Evolutionary conservation across 2,329 filamentous ascomycete species (phyloP).

Genomic region (Fusarium marasasianum): DNA sequence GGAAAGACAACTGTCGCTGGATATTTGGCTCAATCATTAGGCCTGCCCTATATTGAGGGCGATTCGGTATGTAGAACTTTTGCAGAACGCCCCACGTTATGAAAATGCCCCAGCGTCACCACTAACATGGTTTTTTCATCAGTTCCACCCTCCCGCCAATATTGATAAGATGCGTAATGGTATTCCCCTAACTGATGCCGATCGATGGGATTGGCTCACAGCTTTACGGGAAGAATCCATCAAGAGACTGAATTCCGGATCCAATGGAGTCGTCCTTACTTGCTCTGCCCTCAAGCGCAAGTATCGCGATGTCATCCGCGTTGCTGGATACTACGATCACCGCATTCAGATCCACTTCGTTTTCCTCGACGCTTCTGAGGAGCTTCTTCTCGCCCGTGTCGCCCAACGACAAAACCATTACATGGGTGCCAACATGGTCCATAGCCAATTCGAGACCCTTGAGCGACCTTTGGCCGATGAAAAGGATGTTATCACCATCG

Average conservation of each 20-base stretch:
- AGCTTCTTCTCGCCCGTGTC: slow-evolving; percentile 80
- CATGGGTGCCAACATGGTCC: slow-evolving; percentile 96
- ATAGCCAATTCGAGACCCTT: slow-evolving; percentile 88
- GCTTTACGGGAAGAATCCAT: slow-evolving; percentile 75
- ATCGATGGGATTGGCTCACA: slow-evolving; percentile 98
- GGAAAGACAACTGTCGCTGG: slow-evolving; percentile 81
- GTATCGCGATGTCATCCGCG: slow-evolving; percentile 91
- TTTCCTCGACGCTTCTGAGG: slow-evolving; percentile 83
- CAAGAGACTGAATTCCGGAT: slow-evolving; percentile 62
- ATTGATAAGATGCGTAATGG: slow-evolving; percentile 91
- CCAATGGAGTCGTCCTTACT: slow-evolving; percentile 86
- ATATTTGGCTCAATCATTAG: slow-evolving; percentile 68
- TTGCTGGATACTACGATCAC: slow-evolving; percentile 79
- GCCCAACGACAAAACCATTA: slow-evolving; percentile 82
- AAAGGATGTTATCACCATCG: slow-evolving; percentile 75
- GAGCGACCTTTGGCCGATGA: slow-evolving; percentile 81
- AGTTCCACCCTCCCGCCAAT: slow-evolving; percentile 82
- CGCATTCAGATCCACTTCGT: slow-evolving; percentile 89
- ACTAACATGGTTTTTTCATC: slow-evolving; percentile 38
- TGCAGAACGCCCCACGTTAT: slow-evolving; percentile 3
- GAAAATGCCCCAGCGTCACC: neutral
- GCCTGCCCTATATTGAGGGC: slow-evolving; percentile 78
- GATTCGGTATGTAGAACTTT: slow-evolving; percentile 68
- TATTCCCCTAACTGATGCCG: slow-evolving; percentile 86
- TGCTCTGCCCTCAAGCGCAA: slow-evolving; percentile 97